phyloP scores from a whole-genome alignment of 2,329 filamentous ascomycete genomes.

The Sphaerostilbella broomeana region DNA sequence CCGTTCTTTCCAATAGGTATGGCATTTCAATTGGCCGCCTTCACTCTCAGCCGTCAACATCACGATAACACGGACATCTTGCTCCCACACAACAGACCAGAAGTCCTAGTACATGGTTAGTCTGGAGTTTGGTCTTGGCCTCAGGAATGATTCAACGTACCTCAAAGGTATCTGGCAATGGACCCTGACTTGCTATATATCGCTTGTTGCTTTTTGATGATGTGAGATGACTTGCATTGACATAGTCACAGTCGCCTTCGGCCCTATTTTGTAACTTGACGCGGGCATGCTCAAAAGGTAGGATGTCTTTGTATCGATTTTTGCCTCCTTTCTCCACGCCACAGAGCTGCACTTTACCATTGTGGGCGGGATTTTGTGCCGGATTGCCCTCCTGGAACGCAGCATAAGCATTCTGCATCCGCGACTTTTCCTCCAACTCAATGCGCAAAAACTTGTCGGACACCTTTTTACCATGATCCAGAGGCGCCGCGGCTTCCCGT shows the following conservation, averaged over 20 bases:
- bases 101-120: conserved; percentile 63
- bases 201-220: conserved; percentile 76
- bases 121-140: not conserved
- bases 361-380: conserved; percentile 20
- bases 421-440: conserved; percentile 76
- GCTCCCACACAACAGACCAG: conserved; percentile 96
- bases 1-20: conserved; percentile 81
- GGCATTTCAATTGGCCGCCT: conserved; percentile 88
- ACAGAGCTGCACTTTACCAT: conserved; percentile 61
- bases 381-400: conserved; percentile 37
- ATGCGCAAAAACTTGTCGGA: conserved; percentile 79
- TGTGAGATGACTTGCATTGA: conserved; percentile 87
- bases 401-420: conserved; percentile 77
- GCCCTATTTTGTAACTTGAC: conserved; percentile 68
- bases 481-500: conserved; percentile 55
- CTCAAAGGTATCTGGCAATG: conserved; percentile 84
- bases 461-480: conserved; percentile 71
- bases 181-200: conserved; percentile 94
- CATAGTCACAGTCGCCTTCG: conserved; percentile 75
- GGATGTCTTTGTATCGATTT: conserved; percentile 96
- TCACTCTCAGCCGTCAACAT: conserved; percentile 95
- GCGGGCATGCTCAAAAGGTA: conserved; percentile 89
- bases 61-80: conserved; percentile 89
- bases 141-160: conserved; percentile 43
- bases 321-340: conserved; percentile 92